Percentiles rank a stretch among this genome's conserved stretches.
Conservation (phyloP, 2,329 filamentous ascomycete species). For the Sporothrix variecibatus region DNA sequence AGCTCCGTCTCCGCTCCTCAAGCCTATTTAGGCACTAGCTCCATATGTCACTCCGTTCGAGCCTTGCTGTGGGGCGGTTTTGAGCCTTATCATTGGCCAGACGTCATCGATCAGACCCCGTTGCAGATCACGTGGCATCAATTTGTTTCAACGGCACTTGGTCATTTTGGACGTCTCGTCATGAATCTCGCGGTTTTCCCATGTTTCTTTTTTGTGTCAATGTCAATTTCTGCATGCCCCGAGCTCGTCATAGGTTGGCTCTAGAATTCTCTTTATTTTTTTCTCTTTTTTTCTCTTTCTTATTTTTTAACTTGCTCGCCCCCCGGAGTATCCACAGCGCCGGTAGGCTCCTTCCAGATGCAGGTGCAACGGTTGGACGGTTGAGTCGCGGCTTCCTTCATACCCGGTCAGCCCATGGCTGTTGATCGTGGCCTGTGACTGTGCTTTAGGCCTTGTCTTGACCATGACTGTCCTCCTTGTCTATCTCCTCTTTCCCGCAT, state of each 20-base stretch:
- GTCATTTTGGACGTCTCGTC: background rate
- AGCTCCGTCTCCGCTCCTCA: conserved; percentile 26
- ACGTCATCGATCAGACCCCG: background rate
- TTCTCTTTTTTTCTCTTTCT: background rate
- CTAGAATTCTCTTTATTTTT: background rate
- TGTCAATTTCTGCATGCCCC: background rate
- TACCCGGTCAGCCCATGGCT: background rate
- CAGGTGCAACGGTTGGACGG: conserved; percentile 9
- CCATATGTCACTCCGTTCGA: background rate
- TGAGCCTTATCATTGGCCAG: background rate
- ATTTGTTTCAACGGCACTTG: background rate
- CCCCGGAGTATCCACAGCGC: background rate
- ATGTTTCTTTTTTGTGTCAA: background rate
- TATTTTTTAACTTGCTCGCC: background rate
- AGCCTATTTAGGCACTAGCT: background rate
- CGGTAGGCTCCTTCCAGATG: conserved; percentile 10
- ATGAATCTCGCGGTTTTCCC: background rate
- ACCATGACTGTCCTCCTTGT: background rate
- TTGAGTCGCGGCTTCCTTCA: conserved; percentile 5
- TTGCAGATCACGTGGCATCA: background rate
- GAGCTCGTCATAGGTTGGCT: background rate
- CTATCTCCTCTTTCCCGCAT: background rate
- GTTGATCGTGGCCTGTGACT: background rate
- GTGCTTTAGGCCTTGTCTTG: background rate
- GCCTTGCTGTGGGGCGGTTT: background rate